phyloP scores from a whole-genome alignment of 1,139 yeast species.

The Kodamaea suecica region DNA sequence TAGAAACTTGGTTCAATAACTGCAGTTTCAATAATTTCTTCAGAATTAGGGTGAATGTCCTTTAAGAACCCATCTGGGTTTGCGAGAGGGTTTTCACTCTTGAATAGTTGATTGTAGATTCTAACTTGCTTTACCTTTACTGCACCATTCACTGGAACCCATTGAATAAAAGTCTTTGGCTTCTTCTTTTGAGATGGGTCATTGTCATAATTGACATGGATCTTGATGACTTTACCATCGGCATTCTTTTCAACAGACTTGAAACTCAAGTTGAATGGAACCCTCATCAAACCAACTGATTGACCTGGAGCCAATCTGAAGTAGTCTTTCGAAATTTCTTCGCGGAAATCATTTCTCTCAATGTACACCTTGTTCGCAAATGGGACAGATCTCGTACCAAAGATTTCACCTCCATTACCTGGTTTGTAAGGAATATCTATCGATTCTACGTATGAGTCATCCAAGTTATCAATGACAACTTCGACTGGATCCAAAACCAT shows the following conservation, averaged over 20 bases:
- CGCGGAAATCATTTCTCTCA: constrained; percentile 84
- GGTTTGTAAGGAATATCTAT: constrained; percentile 88
- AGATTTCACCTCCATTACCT: constrained; percentile 47
- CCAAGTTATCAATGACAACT: constrained; percentile 77
- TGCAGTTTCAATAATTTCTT: constrained; percentile 61
- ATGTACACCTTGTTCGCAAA: constrained; percentile 78
- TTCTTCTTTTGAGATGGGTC: constrained; percentile 47
- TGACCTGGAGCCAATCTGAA: constrained; percentile 93
- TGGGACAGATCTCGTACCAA: constrained; percentile 71
- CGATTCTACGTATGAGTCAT: constrained; percentile 66
- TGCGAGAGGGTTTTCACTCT: constrained; percentile 85
- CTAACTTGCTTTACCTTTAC: constrained; percentile 71
- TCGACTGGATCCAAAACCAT: constrained; percentile 85
- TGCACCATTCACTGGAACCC: constrained; percentile 77
- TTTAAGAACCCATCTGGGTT: constrained; percentile 85
- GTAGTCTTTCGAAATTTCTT: constrained; percentile 53
- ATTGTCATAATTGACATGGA: constrained; percentile 79
- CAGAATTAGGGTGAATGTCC: constrained; percentile 80
- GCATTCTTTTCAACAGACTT: constrained; percentile 62
- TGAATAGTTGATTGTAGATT: constrained; percentile 82
- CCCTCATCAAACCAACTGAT: constrained; percentile 93
- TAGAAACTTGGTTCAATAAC: constrained; percentile 76
- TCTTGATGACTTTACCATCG: constrained; percentile 60
- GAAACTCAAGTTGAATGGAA: constrained; percentile 79
- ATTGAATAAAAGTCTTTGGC: constrained; percentile 94